These are phyloP conservation scores for Backusella macrospora DNA, from an alignment of 192 early-diverging fungal genomes.

Conservation along the genomic window DNA sequence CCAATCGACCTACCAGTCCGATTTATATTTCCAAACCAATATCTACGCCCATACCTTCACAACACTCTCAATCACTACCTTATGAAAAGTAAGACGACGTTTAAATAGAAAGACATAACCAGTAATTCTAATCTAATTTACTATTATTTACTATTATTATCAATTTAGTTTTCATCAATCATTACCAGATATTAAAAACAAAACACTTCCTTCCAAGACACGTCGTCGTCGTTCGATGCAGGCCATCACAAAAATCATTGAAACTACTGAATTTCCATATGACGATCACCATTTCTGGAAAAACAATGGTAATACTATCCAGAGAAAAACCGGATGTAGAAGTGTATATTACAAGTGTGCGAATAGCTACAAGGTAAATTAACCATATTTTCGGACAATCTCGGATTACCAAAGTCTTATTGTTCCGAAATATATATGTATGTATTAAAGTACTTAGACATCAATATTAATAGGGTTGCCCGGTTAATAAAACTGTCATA, in stretches of 20 bases:
- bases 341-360: constrained; percentile 65
- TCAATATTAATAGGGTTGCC: constrained; percentile 31
- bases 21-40: background rate
- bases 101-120: no score
- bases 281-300: constrained; percentile 57
- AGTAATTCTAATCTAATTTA: background rate
- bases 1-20: background rate
- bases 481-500: constrained; percentile 61
- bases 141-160: background rate
- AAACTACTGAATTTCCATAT: constrained; percentile 51
- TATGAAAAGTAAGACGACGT: constrained; percentile 6
- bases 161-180: background rate
- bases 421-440: constrained; percentile 11
- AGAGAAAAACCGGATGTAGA: constrained; percentile 59
- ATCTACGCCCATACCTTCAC: background rate
- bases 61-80: background rate
- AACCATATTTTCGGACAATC: background rate
- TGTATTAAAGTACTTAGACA: constrained; percentile 1
- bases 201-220: background rate
- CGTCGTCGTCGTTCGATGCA: constrained; percentile 57
- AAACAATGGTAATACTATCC: constrained; percentile 63
- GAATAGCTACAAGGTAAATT: constrained; percentile 54
- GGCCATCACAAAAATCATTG: constrained; percentile 60
- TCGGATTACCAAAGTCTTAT: background rate
- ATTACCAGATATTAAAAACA: constrained; percentile 12